These are phyloP conservation scores for Graphilbum sp. DNA, from an alignment of 2,329 filamentous ascomycete genomes.

Conservation along the genomic window DNA sequence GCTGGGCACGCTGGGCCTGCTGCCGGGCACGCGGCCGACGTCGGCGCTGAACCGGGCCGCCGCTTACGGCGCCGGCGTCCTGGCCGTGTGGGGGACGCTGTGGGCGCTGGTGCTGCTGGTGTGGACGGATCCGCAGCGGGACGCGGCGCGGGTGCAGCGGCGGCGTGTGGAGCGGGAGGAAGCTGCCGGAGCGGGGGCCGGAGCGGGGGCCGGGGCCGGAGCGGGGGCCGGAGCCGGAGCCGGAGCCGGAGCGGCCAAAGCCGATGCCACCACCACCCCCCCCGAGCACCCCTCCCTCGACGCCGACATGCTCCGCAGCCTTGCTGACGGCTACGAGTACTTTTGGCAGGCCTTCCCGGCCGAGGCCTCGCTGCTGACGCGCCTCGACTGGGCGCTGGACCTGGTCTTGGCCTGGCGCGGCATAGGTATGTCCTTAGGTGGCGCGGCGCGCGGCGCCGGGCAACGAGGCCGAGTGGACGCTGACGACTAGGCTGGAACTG, in stretches of 20 bases:
- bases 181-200: not conserved
- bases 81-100: conserved; percentile 33
- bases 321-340: conserved; percentile 26
- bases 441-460: too few species aligned
- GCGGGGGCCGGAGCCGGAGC: too few species aligned
- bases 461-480: too few species aligned
- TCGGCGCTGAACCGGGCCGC: conserved; percentile 35
- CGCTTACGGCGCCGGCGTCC: conserved; percentile 33
- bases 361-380: conserved; percentile 26
- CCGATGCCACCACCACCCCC: too few species aligned
- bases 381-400: conserved; percentile 39
- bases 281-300: too few species aligned
- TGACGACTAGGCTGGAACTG: conserved; percentile 49
- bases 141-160: conserved; percentile 32
- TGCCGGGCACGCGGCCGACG: conserved; percentile 10
- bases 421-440: conserved; percentile 26
- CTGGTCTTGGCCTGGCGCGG: conserved; percentile 37
- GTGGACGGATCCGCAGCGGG: conserved; percentile 38
- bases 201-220: too few species aligned
- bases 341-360: conserved; percentile 45
- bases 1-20: conserved; percentile 19
- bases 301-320: conserved; percentile 12
- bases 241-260: too few species aligned
- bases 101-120: conserved; percentile 32
- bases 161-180: not conserved